Evolutionary conservation across 441 rosid species (phyloP), one percentile per base, ranked within the genome.

Genomic region (Pelargonium cotyledonis): DNA sequence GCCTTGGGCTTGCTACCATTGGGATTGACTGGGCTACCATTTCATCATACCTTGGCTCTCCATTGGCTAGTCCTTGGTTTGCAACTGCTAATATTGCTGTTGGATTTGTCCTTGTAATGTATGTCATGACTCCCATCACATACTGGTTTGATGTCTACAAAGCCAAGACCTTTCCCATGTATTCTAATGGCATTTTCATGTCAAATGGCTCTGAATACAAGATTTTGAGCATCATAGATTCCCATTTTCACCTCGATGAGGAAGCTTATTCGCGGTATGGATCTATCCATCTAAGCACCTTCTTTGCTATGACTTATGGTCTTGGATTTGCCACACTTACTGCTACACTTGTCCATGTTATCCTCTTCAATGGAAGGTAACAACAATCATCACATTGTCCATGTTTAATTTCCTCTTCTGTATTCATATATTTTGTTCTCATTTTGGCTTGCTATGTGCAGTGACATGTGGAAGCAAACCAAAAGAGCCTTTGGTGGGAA

Each of bases 321-420:
- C 87, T 92, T 63, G 89, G 95, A 40, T 92, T 92, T 49, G 98
- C 98, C n/a, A 83, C 91, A 62, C 85, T 92, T 75, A 91, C 96
- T 5, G 72, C 97, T 9, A 92, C 95, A 0, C 73, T 89, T 35
- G 85, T 91, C 23, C 97, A 92, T 57, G 97, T 92, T 58, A 91
- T 82, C 64, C 72, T 92, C 65, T 92, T 92, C 84, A 84, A 88
- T 55, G 98, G 98, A 71, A 90, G 92, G 92, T 91, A 85, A 40
- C 10, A 40, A 40, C 10, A 40, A 29, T 4, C 3, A 40, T 40
- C 43, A 40, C 43, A 40, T 40, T 8, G 43, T 40, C 43, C 43
- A 8, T 40, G 43, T 40, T 40, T 40, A 21, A 21, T 21, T 21
- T 21, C 40, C 40, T 35, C 40, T 35, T 35, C 40, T 35, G 40